Conservation (phyloP, 1,284 basidiomycete genomes). For the Heimioporus punctisporus region DNA sequence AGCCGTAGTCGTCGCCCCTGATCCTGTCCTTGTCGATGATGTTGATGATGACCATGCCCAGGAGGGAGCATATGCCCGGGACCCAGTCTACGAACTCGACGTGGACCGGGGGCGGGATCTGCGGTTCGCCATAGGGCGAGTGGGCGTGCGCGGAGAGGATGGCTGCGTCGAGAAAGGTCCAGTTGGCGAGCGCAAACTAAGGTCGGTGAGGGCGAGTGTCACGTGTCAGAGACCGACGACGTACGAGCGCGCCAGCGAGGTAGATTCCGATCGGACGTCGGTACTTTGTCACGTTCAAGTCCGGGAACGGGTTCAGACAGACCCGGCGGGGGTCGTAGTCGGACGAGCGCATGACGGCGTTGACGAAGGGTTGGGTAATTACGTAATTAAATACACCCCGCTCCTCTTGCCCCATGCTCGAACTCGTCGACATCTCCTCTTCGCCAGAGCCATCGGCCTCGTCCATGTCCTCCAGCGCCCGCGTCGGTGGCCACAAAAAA, state of each 20-base stretch:
- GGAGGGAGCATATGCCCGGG: constrained; percentile 91
- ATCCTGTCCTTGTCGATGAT: constrained; percentile 95
- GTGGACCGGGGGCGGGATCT: constrained; percentile 80
- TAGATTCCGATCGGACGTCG: constrained; percentile 90
- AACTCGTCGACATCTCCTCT: constrained; percentile 19
- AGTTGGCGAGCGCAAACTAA: constrained; percentile 93
- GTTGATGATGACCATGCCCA: constrained; percentile 94
- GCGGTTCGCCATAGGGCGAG: constrained; percentile 67
- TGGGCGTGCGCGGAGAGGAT: constrained; percentile 87
- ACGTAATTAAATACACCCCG: constrained; percentile 24
- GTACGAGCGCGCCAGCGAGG: constrained; percentile 86
- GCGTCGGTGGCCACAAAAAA: constrained; percentile 17
- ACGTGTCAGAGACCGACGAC: constrained; percentile 44
- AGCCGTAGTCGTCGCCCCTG: constrained; percentile 83
- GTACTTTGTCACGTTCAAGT: constrained; percentile 59
- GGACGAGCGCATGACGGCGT: constrained; percentile 38
- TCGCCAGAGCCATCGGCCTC: constrained; percentile 22
- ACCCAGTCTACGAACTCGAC: constrained; percentile 96
- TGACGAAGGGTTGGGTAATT: constrained; percentile 4
- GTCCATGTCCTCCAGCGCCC: constrained; percentile 11
- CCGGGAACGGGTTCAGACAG: constrained; percentile 76
- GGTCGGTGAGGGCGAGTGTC: not conserved
- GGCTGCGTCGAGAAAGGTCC: constrained; percentile 95
- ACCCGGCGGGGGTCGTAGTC: constrained; percentile 90
- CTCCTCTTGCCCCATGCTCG: too few relatives aligned